These are phyloP conservation scores for Cytospora paraplurivora DNA, from an alignment of 2,329 filamentous ascomycete genomes.

Conservation along the genomic window DNA sequence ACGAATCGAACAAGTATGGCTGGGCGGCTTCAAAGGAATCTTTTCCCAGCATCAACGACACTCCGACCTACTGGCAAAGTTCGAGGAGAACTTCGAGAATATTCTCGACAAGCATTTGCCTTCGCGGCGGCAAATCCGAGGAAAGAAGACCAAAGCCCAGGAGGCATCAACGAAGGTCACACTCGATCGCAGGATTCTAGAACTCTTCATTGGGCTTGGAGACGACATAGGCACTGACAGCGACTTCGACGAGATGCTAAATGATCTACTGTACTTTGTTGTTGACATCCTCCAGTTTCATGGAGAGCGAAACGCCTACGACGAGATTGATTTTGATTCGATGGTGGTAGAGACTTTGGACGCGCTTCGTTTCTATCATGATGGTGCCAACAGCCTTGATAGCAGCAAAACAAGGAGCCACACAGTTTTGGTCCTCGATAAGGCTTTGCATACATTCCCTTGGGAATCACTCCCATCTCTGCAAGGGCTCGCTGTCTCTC, in stretches of 20 bases:
- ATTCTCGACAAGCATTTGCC: slow-evolving; percentile 84
- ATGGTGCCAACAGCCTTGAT: slow-evolving; percentile 40
- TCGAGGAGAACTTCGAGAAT: slow-evolving; percentile 75
- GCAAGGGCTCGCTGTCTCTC: slow-evolving; percentile 75
- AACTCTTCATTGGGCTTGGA: slow-evolving; percentile 85
- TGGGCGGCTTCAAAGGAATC: slow-evolving; percentile 93
- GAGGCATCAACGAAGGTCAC: slow-evolving; percentile 46
- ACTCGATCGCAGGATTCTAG: slow-evolving; percentile 67
- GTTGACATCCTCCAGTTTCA: slow-evolving; percentile 96
- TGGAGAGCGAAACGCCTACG: slow-evolving; percentile 93
- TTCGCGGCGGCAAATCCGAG: slow-evolving; percentile 67
- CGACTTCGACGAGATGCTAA: slow-evolving; percentile 86
- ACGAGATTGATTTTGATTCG: slow-evolving; percentile 92
- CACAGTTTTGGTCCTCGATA: slow-evolving; percentile 88
- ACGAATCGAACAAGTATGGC: slow-evolving; percentile 90
- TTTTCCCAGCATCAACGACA: slow-evolving; percentile 74
- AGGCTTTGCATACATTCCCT: slow-evolving; percentile 84
- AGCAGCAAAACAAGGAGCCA: slow-evolving; percentile 54
- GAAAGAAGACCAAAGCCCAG: slow-evolving; percentile 51
- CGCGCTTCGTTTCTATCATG: slow-evolving; percentile 78
- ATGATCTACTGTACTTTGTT: slow-evolving; percentile 92
- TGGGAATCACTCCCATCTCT: slow-evolving; percentile 96
- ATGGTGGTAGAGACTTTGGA: slow-evolving; percentile 90
- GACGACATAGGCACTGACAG: slow-evolving; percentile 66
- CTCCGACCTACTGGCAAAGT: slow-evolving; percentile 67